These are phyloP conservation scores for Macroventuria anomochaeta DNA, from an alignment of 2,329 filamentous ascomycete genomes.

Conservation along the genomic window DNA sequence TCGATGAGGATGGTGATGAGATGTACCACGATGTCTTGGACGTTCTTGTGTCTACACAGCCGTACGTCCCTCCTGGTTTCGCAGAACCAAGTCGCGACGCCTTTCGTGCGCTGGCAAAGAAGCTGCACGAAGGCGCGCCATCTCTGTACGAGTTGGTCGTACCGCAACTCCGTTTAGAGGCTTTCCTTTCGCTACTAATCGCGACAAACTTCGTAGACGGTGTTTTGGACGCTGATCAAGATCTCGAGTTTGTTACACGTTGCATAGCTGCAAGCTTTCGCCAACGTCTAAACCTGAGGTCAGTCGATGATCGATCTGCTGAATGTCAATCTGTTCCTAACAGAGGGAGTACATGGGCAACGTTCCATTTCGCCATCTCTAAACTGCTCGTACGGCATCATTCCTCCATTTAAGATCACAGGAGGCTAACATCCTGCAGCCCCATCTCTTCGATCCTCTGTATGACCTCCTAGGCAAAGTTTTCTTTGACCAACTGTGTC, in stretches of 20 bases:
- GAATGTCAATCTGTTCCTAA: neutral
- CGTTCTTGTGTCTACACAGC: neutral
- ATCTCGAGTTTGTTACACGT: neutral
- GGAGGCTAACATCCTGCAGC: neutral
- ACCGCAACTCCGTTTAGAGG: neutral
- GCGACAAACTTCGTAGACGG: neutral
- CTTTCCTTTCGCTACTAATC: neutral
- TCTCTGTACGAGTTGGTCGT: neutral
- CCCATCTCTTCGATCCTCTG: conserved; percentile 1
- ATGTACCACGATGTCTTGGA: conserved; percentile 4
- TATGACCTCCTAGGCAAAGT: neutral
- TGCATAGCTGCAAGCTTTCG: neutral
- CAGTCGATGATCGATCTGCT: neutral
- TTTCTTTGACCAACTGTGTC: neutral
- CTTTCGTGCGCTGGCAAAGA: neutral
- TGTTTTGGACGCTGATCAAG: neutral
- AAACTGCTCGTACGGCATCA: neutral
- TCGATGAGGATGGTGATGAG: conserved; percentile 1
- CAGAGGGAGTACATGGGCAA: neutral
- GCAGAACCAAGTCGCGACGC: neutral
- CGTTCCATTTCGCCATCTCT: neutral
- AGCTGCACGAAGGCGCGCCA: neutral
- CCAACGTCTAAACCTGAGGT: neutral
- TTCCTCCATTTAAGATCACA: neutral
- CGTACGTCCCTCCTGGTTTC: neutral